Base-by-base conservation (phyloP, 768 basidiomycete species). In the Leucocoprinus sp. region DNA sequence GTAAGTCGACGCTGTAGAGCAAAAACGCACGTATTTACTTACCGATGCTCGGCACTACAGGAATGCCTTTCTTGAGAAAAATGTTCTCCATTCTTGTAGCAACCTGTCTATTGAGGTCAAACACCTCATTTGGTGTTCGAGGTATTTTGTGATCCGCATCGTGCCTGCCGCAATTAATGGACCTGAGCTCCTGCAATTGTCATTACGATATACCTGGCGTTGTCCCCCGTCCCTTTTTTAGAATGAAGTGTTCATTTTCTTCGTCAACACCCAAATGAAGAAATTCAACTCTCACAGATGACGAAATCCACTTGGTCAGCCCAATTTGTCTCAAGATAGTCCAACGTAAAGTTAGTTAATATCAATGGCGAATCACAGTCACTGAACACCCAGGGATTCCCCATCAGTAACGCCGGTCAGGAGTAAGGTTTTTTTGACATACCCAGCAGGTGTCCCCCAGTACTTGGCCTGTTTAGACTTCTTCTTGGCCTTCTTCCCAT, bases 271-370 rank as follows among this genome's bases (percentile, higher is more conserved):
- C 4, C 31, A 49, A 27, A 37, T 38, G 33, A 51, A 40, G 37
- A 21, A 15, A 29, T 18, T n/a, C 21, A 15, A 68, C 74, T 54
- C 74, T 54, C 57, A 85, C 87, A 93, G 27, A 96, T 70, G 24
- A 96, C 89, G 59, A 93, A 96, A 58, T 96, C 92, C 29, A 96
- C 75, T 54, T 93, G 80, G 49, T 76, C 70, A 33, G 81, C 75
- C 89, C 88, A 93, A 50, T 87, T 73, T 53, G 79, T 71, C 42
- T 82, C 81, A 44, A 93, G 62, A 66, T 72, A 88, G 52, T 92
- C 82, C 41, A 96, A 72, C 8, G 91, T 91, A 29, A 75, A 71
- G 60, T 96, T 86, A 24, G 84, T 78, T n/a, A 93, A 73, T 9
- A 67, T 64, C 36, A 88, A 65, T 0, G 92, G 89, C 12, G 91